phyloP scores from a whole-genome alignment of 257 asterid species.

The Forsythia suspensa region DNA sequence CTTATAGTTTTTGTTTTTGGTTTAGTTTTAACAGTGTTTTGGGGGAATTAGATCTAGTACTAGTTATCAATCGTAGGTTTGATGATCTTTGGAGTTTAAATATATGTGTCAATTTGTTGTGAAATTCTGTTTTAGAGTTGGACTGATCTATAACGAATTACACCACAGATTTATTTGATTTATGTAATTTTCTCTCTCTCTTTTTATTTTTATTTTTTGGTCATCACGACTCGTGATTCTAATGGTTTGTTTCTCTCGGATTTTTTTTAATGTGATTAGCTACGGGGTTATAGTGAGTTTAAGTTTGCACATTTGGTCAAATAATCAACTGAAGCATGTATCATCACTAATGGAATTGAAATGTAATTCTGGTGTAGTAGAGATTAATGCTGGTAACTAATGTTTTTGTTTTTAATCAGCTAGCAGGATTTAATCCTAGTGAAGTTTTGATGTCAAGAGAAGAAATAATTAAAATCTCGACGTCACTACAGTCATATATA shows the following conservation, averaged over 20 bases:
- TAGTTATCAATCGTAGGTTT: neutral
- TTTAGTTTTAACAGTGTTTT: no score
- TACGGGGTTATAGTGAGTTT: neutral
- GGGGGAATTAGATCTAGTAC: neutral
- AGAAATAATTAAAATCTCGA: neutral
- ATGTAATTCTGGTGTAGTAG: neutral
- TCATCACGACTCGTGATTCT: neutral
- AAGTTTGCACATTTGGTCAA: neutral
- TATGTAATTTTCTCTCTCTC: neutral
- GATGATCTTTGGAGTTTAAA: neutral
- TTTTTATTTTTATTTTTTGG: neutral
- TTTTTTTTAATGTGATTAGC: neutral
- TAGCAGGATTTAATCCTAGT: neutral
- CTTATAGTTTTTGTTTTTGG: neutral
- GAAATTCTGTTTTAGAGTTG: neutral
- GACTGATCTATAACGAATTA: neutral
- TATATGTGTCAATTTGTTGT: neutral
- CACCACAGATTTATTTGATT: no score
- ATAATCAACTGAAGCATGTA: neutral
- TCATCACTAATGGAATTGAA: neutral
- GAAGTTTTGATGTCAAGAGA: neutral
- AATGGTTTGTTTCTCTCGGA: neutral
- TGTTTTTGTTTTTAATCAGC: neutral
- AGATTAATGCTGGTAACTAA: neutral
- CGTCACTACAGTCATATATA: neutral